Evolutionary conservation across 345 rosid genomes (phyloP).

Genomic region (Dovyalis caffra): DNA sequence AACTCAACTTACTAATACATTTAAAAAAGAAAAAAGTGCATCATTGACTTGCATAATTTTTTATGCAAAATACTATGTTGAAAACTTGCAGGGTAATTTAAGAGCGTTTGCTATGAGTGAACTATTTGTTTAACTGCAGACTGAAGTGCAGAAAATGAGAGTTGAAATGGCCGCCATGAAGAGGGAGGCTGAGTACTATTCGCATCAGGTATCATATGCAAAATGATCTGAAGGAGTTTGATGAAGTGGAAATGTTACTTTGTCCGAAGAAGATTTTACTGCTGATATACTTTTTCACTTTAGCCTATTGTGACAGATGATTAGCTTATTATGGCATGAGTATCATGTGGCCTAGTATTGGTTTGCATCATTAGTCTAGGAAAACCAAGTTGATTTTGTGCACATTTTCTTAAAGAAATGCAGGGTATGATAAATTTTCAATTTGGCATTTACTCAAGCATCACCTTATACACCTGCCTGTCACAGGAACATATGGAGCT

Average conservation of each 20-base stretch:
- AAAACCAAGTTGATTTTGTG: neutral
- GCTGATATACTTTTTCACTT: too few species aligned
- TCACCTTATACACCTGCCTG: conserved; percentile 16
- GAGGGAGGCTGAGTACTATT: conserved; percentile 99
- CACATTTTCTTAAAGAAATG: neutral
- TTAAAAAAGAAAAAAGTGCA: too few species aligned
- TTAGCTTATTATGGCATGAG: neutral
- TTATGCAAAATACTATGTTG: neutral
- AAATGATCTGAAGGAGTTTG: neutral
- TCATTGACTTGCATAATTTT: too few species aligned
- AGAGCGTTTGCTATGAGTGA: neutral
- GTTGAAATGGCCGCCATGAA: conserved; percentile 98
- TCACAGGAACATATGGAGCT: conserved; percentile 95
- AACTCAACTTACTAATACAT: too few species aligned
- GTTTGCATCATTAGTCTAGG: neutral
- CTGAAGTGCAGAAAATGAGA: conserved; percentile 90
- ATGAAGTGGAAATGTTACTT: neutral
- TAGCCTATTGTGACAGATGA: neutral
- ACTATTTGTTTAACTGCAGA: conserved; percentile 46
- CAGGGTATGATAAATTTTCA: neutral
- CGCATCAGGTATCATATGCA: conserved; percentile 74
- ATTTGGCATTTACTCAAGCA: conserved; percentile 7
- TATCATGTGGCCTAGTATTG: neutral
- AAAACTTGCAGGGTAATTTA: neutral
- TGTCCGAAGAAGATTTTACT: neutral